These are phyloP conservation scores for Blastobotrys buckinghamii DNA, from an alignment of 1,139 yeast genomes.

Conservation along the genomic window DNA sequence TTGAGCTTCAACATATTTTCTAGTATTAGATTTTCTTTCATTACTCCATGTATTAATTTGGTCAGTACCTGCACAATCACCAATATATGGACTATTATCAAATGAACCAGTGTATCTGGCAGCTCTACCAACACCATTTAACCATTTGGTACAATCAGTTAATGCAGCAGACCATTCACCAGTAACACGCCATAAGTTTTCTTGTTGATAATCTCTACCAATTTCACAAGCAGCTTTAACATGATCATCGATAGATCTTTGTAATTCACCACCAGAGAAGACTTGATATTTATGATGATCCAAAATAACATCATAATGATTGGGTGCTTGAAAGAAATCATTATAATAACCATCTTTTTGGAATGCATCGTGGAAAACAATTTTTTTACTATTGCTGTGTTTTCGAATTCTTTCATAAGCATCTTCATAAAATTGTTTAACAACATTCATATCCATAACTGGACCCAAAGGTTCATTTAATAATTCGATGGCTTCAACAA, in stretches of 20 bases:
- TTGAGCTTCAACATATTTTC: slow-evolving; percentile 82
- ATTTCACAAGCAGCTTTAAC: slow-evolving; percentile 55
- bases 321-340: slow-evolving; percentile 38
- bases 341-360: slow-evolving; percentile 57
- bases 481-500: slow-evolving; percentile 76
- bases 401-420: slow-evolving; percentile 52
- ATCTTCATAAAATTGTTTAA: slow-evolving; percentile 50
- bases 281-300: slow-evolving; percentile 95
- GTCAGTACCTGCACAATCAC: slow-evolving; percentile 57
- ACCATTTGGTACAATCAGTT: slow-evolving; percentile 88
- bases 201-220: slow-evolving; percentile 48
- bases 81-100: slow-evolving; percentile 44
- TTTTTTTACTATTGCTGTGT: slow-evolving; percentile 41
- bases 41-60: slow-evolving; percentile 57
- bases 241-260: slow-evolving; percentile 54
- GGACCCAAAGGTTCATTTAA: slow-evolving; percentile 89
- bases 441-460: slow-evolving; percentile 48
- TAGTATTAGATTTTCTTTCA: slow-evolving; percentile 49
- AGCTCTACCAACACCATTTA: slow-evolving; percentile 87
- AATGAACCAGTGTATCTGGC: slow-evolving; percentile 77
- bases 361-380: slow-evolving; percentile 74
- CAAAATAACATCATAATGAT: slow-evolving; percentile 60
- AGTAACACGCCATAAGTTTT: slow-evolving; percentile 66
- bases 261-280: slow-evolving; percentile 58
- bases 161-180: slow-evolving; percentile 97